Percentiles rank a stretch among this genome's conserved stretches.
phyloP scores from a whole-genome alignment of 2,329 filamentous ascomycete genomes.

The Calonectria pseudoreteaudii region DNA sequence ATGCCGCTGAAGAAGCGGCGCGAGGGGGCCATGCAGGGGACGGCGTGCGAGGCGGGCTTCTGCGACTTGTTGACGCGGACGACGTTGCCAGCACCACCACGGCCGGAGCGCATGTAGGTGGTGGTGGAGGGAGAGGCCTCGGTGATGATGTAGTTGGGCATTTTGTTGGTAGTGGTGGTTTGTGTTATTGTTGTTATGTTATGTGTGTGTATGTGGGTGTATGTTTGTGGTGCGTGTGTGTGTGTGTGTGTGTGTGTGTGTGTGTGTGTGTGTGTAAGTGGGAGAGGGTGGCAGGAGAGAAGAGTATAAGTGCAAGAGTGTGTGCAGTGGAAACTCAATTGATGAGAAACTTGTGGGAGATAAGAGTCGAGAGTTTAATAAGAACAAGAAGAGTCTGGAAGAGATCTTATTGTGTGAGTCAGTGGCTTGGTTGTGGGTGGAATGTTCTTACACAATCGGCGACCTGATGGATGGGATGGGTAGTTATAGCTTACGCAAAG shows the following conservation, averaged over 20 bases:
- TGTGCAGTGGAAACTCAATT: conserved; percentile 18
- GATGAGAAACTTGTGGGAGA: neutral
- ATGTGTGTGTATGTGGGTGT: neutral
- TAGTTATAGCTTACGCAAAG: conserved; percentile 39
- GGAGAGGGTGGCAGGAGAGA: too few species aligned
- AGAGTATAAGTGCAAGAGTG: neutral
- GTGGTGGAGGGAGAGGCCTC: conserved; percentile 47
- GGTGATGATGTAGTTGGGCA: conserved; percentile 49
- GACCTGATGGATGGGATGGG: conserved; percentile 15
- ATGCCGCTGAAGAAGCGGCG: conserved; percentile 73
- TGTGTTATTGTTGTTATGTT: neutral
- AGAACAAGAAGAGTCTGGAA: conserved; percentile 14
- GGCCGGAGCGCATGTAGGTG: conserved; percentile 61
- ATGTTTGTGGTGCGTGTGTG: too few species aligned
- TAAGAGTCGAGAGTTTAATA: neutral
- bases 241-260: too few species aligned
- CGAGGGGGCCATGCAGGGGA: conserved; percentile 53
- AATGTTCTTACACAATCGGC: conserved; percentile 24
- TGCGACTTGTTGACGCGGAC: conserved; percentile 59
- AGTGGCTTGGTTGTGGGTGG: neutral
- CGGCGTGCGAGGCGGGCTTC: conserved; percentile 55
- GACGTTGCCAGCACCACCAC: conserved; percentile 68
- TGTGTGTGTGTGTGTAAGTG: too few species aligned
- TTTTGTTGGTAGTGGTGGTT: conserved; percentile 27
- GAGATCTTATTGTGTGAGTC: neutral